Conservation (phyloP, 179 eudicot genomes). For the Pouteria campechiana region DNA sequence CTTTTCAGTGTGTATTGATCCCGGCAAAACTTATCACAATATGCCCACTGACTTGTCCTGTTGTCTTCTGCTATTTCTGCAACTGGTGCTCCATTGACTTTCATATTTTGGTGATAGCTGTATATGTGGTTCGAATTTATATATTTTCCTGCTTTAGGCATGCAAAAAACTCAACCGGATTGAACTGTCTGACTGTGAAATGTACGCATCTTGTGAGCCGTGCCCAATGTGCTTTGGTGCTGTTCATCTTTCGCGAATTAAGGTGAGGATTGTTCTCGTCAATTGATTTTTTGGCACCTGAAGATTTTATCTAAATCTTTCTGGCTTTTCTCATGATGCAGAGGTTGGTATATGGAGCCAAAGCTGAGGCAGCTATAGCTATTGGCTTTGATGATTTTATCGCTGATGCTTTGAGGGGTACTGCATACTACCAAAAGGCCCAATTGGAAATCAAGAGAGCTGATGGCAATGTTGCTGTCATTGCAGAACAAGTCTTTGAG, state of each 20-base stretch:
- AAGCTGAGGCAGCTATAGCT: conserved; percentile 94
- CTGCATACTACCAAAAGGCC: conserved; percentile 84
- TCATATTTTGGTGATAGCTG: too few relatives aligned
- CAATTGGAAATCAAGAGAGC: conserved; percentile 80
- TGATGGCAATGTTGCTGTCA: conserved; percentile 60
- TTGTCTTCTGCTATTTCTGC: too few relatives aligned
- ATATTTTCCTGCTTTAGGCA: too few relatives aligned
- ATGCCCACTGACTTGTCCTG: too few relatives aligned
- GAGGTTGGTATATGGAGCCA: conserved; percentile 95
- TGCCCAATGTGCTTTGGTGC: conserved; percentile 97
- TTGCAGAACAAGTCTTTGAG: conserved; percentile 93
- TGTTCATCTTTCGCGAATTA: conserved; percentile 80
- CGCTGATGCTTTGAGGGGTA: conserved; percentile 90
- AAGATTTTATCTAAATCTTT: neutral
- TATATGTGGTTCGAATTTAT: too few relatives aligned
- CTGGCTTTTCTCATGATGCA: conserved; percentile 10
- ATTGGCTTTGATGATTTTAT: conserved; percentile 90
- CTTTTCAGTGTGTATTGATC: too few relatives aligned
- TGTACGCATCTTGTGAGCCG: conserved; percentile 86
- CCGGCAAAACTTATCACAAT: too few relatives aligned
- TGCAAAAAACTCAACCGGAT: conserved; percentile 70
- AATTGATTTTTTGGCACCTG: neutral
- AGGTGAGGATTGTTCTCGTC: conserved; percentile 40
- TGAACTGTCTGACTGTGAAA: conserved; percentile 82
- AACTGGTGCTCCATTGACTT: too few relatives aligned